A percentile compares a stretch with the other conserved stretches of the same genome.
Evolutionary conservation across 805 yeast species (phyloP).

Genomic region (Lipomyces yamanashiensis): DNA sequence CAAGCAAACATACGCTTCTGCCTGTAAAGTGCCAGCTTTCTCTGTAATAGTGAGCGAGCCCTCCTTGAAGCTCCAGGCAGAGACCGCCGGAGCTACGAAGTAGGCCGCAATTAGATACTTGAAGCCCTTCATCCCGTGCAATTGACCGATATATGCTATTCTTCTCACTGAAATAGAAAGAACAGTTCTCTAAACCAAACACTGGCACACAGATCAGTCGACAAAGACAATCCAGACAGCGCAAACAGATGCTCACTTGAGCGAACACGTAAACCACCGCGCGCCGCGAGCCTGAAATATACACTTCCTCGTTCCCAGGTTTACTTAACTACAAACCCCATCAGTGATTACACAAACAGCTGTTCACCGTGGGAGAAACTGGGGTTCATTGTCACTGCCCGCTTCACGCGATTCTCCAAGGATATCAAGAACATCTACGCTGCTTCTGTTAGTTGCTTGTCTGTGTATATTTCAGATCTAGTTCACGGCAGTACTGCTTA

Average conservation of each 20-base stretch:
- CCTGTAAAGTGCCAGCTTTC: conserved; percentile 32
- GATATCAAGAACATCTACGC: no score
- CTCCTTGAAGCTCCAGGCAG: conserved; percentile 35
- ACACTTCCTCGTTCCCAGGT: background rate
- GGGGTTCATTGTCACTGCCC: background rate
- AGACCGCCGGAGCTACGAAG: conserved; percentile 7
- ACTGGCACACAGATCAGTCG: no score
- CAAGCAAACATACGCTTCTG: conserved; percentile 16
- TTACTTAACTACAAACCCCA: background rate
- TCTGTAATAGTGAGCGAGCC: conserved; percentile 32
- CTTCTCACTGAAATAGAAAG: background rate
- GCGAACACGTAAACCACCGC: conserved; percentile 11
- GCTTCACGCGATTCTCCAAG: no score
- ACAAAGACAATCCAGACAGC: no score
- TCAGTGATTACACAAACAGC: background rate
- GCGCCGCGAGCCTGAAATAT: background rate
- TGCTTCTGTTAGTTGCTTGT: no score
- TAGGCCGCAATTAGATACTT: background rate
- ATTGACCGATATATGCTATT: background rate
- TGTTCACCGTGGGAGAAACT: background rate
- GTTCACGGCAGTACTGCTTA: no score
- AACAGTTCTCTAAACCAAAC: no score
- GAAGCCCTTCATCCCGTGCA: background rate
- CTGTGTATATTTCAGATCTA: no score
- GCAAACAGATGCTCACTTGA: no score